Evolutionary conservation across 164 flowering plant species (phyloP).

Genomic region (Umbilicus rupestris): DNA sequence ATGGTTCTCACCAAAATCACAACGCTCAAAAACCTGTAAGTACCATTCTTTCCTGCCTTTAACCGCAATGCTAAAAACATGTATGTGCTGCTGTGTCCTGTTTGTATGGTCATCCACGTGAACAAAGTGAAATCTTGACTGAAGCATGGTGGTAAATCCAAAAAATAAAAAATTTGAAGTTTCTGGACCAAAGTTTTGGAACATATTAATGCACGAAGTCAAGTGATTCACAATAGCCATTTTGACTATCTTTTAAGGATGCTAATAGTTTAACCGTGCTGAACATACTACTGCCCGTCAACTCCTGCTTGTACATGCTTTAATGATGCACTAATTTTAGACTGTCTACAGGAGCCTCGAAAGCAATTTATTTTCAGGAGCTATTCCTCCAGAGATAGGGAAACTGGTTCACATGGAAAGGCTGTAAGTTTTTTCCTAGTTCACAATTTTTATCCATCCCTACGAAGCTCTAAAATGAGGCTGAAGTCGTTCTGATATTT

Average conservation of each 20-base stretch:
- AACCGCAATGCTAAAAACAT: too few species aligned
- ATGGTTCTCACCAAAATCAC: conserved; percentile 43
- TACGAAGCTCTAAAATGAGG: not conserved
- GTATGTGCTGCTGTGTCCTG: too few species aligned
- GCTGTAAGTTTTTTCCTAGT: conserved; percentile 26
- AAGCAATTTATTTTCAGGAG: conserved; percentile 49
- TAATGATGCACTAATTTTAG: not conserved
- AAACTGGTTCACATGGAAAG: conserved; percentile 36
- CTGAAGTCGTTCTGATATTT: not conserved
- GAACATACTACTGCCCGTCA: too few species aligned
- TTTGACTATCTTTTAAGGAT: too few species aligned
- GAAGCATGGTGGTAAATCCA: too few species aligned
- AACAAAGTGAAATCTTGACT: too few species aligned
- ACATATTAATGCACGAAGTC: too few species aligned
- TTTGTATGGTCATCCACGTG: too few species aligned
- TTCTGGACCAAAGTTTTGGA: not conserved
- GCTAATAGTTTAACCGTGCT: too few species aligned
- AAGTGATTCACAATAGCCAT: too few species aligned
- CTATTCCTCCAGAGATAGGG: conserved; percentile 45
- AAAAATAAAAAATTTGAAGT: too few species aligned
- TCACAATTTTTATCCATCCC: not conserved
- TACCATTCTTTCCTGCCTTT: conserved; percentile 2
- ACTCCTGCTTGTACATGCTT: not conserved
- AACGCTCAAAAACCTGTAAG: conserved; percentile 61
- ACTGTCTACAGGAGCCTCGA: conserved; percentile 33